Conservation (phyloP, 1,284 basidiomycete species). For the Puccinia coronata region DNA sequence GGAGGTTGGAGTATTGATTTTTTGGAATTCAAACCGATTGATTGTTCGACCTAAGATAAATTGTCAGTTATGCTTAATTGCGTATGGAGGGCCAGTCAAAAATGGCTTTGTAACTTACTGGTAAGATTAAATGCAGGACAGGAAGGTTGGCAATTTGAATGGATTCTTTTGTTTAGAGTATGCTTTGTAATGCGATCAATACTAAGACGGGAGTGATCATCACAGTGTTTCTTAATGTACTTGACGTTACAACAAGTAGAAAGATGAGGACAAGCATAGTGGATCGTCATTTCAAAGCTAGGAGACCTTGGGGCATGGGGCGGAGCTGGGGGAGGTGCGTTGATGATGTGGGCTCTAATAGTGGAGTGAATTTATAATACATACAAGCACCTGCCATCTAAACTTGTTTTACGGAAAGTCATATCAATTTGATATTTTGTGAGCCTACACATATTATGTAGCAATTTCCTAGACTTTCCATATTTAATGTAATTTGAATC, state of each 20-base stretch:
- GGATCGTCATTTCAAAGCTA: neutral
- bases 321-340: too few relatives aligned
- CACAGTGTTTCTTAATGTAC: neutral
- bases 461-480: too few relatives aligned
- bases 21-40: neutral
- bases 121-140: neutral
- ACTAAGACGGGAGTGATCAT: neutral
- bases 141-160: neutral
- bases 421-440: too few relatives aligned
- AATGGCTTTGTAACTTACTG: neutral
- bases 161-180: neutral
- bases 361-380: too few relatives aligned
- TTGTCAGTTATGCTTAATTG: neutral
- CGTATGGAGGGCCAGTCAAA: neutral
- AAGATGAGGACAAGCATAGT: slow-evolving; percentile 5
- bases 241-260: neutral
- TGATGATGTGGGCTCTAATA: too few relatives aligned
- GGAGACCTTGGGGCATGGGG: neutral
- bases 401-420: too few relatives aligned
- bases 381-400: too few relatives aligned
- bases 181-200: neutral
- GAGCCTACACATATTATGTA: too few relatives aligned
- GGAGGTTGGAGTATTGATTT: neutral
- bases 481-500: too few relatives aligned
- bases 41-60: neutral